These are phyloP conservation scores for Pyrenophora teres DNA, from an alignment of 2,329 filamentous ascomycete species.

Conservation along the genomic window DNA sequence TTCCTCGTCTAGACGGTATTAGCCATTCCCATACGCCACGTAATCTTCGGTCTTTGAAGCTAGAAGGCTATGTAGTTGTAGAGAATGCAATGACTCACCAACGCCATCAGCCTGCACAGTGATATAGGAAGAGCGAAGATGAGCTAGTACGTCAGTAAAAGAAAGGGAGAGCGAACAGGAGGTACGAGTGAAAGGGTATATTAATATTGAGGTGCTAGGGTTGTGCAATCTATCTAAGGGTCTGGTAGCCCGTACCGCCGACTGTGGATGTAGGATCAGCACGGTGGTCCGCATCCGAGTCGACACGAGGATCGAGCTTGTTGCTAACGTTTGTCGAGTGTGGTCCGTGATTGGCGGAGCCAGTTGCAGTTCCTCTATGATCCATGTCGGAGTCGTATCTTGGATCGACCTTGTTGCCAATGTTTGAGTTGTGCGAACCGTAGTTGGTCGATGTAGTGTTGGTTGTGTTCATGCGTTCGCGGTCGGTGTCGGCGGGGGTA, in stretches of 20 bases:
- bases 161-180: neutral
- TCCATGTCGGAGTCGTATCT: constrained; percentile 37
- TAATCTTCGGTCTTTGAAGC: neutral
- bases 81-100: constrained; percentile 2
- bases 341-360: constrained; percentile 34
- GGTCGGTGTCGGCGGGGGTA: constrained; percentile 31
- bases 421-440: constrained; percentile 39
- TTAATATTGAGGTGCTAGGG: constrained; percentile 13
- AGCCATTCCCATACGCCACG: neutral
- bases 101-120: constrained; percentile 13
- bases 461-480: constrained; percentile 27
- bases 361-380: constrained; percentile 23
- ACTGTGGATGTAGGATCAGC: constrained; percentile 19
- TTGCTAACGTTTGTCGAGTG: constrained; percentile 39
- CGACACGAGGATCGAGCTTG: constrained; percentile 42
- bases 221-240: constrained; percentile 21
- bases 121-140: neutral
- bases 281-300: constrained; percentile 28
- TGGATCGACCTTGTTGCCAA: constrained; percentile 41
- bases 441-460: constrained; percentile 35
- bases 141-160: constrained; percentile 12
- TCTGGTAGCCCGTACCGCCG: constrained; percentile 18
- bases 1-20: neutral
- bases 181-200: constrained; percentile 17
- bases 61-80: neutral